Percentiles rank a stretch among this genome's conserved stretches.
Evolutionary conservation across 1,139 yeast genomes (phyloP).

Genomic region (Arxiozyma telluris): DNA sequence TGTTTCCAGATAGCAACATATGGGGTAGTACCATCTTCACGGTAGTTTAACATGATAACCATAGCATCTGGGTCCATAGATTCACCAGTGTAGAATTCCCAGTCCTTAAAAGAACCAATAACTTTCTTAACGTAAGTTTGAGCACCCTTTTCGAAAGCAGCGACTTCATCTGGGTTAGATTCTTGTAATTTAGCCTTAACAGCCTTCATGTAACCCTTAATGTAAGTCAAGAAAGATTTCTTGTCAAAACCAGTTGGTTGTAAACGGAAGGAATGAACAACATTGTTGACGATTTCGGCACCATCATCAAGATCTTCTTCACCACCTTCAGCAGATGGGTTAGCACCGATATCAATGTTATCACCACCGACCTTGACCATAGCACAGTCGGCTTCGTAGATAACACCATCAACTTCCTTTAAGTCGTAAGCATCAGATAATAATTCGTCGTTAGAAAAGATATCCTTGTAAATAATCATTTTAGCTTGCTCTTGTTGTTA

Average conservation of each 20-base stretch:
- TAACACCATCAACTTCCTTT: constrained; percentile 77
- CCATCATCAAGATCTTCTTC: constrained; percentile 78
- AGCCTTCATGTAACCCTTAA: constrained; percentile 97
- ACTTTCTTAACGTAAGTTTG: constrained; percentile 91
- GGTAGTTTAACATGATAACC: constrained; percentile 97
- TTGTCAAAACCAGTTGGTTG: constrained; percentile 94
- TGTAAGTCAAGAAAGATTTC: constrained; percentile 91
- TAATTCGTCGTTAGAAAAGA: constrained; percentile 90
- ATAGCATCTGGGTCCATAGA: constrained; percentile 99
- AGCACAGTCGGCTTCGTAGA: constrained; percentile 94
- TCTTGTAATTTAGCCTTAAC: constrained; percentile 86
- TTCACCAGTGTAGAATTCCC: constrained; percentile 99
- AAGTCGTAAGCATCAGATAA: constrained; percentile 95
- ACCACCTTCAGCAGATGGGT: constrained; percentile 97
- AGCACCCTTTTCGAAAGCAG: constrained; percentile 94
- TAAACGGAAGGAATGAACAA: constrained; percentile 96
- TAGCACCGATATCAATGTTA: constrained; percentile 96
- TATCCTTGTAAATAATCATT: constrained; percentile 47
- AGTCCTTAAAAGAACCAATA: constrained; percentile 89
- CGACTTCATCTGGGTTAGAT: constrained; percentile 75
- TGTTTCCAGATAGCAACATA: constrained; percentile 98
- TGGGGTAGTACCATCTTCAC: constrained; percentile 99
- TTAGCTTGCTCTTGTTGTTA: neutral
- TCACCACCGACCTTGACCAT: constrained; percentile 84
- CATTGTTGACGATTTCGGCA: constrained; percentile 88